Conservation (phyloP, 2,329 filamentous ascomycete genomes). For the Trichoderma endophyticum region DNA sequence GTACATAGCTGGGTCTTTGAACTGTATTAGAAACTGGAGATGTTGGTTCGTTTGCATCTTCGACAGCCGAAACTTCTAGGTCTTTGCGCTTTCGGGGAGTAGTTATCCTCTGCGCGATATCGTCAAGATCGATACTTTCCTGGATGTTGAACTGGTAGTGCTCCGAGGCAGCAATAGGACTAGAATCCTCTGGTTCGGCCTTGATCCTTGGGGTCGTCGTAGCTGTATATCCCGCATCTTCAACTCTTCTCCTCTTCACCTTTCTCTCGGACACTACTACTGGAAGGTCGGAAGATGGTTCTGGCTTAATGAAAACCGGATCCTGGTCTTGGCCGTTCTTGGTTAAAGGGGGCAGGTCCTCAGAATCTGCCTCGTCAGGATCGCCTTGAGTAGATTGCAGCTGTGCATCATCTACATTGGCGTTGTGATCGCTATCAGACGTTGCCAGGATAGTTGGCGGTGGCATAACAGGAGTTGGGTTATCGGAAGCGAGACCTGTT, state of each 20-base stretch:
- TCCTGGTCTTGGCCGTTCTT: slow-evolving; percentile 5
- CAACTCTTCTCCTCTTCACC: slow-evolving; percentile 47
- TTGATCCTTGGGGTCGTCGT: slow-evolving; percentile 40
- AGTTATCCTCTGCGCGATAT: slow-evolving; percentile 32
- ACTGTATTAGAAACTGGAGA: slow-evolving; percentile 17
- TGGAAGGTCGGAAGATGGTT: slow-evolving; percentile 52
- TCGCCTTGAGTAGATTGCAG: slow-evolving; percentile 22
- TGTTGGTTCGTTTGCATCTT: background rate
- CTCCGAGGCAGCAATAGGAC: slow-evolving; percentile 27
- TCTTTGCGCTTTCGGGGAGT: slow-evolving; percentile 38
- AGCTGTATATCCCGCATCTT: slow-evolving; percentile 25
- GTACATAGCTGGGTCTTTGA: slow-evolving; percentile 23
- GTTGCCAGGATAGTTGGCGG: background rate
- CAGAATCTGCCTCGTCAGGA: slow-evolving; percentile 17
- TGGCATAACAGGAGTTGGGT: background rate
- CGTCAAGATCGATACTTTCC: slow-evolving; percentile 58
- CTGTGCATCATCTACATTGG: slow-evolving; percentile 19
- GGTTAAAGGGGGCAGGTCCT: slow-evolving; percentile 27
- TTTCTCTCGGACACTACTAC: slow-evolving; percentile 50
- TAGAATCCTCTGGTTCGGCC: slow-evolving; percentile 35
- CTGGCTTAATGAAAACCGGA: slow-evolving; percentile 41
- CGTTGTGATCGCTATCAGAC: slow-evolving; percentile 17
- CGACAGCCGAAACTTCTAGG: slow-evolving; percentile 22
- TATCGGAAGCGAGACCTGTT: slow-evolving; percentile 24
- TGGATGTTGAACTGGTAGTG: slow-evolving; percentile 36